Evolutionary conservation across 306 rosid species (phyloP).

Genomic region (Inga oerstediana): DNA sequence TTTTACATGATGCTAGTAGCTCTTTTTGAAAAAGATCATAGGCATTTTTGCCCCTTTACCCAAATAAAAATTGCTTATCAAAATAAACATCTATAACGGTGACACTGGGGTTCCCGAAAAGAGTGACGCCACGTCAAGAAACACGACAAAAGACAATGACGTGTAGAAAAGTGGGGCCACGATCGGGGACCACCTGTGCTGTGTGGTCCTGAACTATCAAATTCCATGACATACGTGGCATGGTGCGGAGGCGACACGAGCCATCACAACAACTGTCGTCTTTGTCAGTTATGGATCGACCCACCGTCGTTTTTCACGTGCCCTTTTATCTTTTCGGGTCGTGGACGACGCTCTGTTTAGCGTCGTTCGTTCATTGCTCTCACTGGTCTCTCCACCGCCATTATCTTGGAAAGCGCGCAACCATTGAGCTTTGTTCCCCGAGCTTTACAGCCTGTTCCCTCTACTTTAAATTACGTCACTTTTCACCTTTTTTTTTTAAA

Average conservation of each 20-base stretch:
- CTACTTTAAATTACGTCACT: background rate
- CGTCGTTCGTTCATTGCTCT: background rate
- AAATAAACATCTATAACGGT: too few relatives aligned
- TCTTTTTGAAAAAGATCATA: too few relatives aligned
- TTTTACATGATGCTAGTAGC: too few relatives aligned
- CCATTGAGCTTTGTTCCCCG: background rate
- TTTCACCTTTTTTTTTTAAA: background rate
- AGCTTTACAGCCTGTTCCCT: background rate
- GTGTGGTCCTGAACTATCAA: constrained; percentile 34
- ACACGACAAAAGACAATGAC: background rate
- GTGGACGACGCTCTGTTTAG: background rate
- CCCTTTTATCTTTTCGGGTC: background rate
- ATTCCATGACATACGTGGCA: constrained; percentile 37
- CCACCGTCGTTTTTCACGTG: constrained; percentile 17
- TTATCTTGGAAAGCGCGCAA: background rate
- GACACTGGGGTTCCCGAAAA: background rate
- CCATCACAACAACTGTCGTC: constrained; percentile 38
- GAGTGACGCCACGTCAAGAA: constrained; percentile 23
- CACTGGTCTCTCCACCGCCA: background rate
- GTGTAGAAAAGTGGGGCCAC: background rate
- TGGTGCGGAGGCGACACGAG: background rate
- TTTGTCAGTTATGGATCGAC: constrained; percentile 24
- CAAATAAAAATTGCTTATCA: too few relatives aligned
- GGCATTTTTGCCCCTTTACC: too few relatives aligned
- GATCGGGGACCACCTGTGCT: background rate